Conservation (phyloP, 345 rosid species). For the Cardamine resedifolia region DNA sequence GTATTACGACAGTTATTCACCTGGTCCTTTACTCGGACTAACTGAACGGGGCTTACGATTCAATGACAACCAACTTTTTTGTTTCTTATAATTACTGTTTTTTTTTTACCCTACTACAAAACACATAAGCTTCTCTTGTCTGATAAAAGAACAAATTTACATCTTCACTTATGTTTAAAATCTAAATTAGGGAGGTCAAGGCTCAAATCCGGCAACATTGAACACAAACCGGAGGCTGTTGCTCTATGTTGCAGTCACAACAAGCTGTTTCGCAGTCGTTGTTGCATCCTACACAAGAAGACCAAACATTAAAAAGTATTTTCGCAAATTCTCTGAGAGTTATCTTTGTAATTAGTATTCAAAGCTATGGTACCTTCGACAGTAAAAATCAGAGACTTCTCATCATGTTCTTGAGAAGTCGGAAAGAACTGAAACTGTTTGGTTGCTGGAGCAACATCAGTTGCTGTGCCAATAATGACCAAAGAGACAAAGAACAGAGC, state of each 20-base stretch:
- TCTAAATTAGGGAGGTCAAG: background rate
- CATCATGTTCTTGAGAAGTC: slow-evolving; percentile 14
- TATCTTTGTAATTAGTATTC: background rate
- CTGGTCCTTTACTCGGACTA: background rate
- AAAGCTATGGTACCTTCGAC: slow-evolving; percentile 20
- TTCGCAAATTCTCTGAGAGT: background rate
- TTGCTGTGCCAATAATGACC: slow-evolving; percentile 3
- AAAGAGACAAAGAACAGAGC: slow-evolving; percentile 20
- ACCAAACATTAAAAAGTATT: slow-evolving; percentile 3
- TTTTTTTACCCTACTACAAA: background rate
- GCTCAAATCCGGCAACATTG: slow-evolving; percentile 51
- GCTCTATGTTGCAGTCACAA: slow-evolving; percentile 63
- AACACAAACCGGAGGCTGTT: slow-evolving; percentile 67
- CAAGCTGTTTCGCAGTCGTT: slow-evolving; percentile 75
- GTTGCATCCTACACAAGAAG: slow-evolving; percentile 61
- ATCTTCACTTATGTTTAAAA: background rate
- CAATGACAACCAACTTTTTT: slow-evolving; percentile 8
- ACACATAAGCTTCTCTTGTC: background rate
- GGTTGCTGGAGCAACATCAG: background rate
- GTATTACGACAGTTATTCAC: slow-evolving; percentile 20
- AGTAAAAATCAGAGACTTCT: slow-evolving; percentile 4
- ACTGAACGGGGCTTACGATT: slow-evolving; percentile 30
- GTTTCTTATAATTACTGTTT: background rate
- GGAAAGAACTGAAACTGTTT: slow-evolving; percentile 2
- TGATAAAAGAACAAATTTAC: background rate